Evolutionary conservation across 495 filamentous ascomycete genomes (phyloP).

Genomic region (Tuber aestivum): DNA sequence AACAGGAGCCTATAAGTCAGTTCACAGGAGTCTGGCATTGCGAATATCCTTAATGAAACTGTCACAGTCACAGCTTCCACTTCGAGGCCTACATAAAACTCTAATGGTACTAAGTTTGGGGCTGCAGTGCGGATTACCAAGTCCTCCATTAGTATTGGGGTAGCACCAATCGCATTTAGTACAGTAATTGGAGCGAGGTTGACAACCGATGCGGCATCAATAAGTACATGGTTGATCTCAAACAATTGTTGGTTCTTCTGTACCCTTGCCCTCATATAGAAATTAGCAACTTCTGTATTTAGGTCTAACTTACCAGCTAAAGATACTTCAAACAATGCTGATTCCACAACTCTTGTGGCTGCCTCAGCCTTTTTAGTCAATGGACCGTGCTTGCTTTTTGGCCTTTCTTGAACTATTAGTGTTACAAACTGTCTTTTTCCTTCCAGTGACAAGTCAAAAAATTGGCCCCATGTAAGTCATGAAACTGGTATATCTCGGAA

Average conservation of each 20-base stretch:
- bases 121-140: slow-evolving; percentile 6
- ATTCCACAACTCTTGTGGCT: not conserved
- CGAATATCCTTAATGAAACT: too few relatives aligned
- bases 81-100: not conserved
- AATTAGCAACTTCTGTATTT: not conserved
- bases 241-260: too few relatives aligned
- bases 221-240: not conserved
- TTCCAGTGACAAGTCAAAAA: not conserved
- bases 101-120: not conserved
- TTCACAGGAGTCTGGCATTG: not conserved
- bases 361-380: too few relatives aligned
- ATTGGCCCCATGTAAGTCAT: not conserved
- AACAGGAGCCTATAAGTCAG: not conserved
- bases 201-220: not conserved
- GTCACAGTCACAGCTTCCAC: not conserved
- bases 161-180: too few relatives aligned
- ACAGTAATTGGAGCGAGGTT: too few relatives aligned
- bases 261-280: not conserved
- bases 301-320: not conserved
- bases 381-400: not conserved
- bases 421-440: not conserved
- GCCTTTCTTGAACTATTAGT: not conserved
- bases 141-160: too few relatives aligned
- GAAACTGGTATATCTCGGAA: not conserved
- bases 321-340: not conserved